phyloP scores from a whole-genome alignment of 352 stramenopile genomes.

The Halophytophthora batemanensis region DNA sequence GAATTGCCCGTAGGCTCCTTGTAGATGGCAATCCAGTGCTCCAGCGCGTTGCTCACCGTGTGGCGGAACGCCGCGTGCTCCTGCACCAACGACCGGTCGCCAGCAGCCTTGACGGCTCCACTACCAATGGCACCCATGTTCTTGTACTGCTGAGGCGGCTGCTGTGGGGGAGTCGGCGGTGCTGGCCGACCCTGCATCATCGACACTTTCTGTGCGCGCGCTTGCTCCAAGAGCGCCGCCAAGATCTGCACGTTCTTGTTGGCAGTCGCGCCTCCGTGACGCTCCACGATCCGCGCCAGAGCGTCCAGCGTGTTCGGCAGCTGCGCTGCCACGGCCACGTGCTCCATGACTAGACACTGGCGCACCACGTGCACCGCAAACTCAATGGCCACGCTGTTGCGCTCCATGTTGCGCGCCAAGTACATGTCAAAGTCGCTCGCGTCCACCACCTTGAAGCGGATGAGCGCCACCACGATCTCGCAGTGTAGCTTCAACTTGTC shows the following conservation, averaged over 20 bases:
- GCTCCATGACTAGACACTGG: slow-evolving; percentile 90
- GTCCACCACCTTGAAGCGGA: slow-evolving; percentile 93
- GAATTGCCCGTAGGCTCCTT: slow-evolving; percentile 91
- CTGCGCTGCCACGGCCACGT: slow-evolving; percentile 88
- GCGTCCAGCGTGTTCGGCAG: slow-evolving; percentile 93
- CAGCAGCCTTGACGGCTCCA: slow-evolving; percentile 23
- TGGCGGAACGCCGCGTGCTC: slow-evolving; percentile 82
- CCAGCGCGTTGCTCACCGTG: slow-evolving; percentile 91
- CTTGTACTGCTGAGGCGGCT: slow-evolving; percentile 26
- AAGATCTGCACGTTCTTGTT: slow-evolving; percentile 89
- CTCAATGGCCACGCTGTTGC: slow-evolving; percentile 94
- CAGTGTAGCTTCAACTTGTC: slow-evolving; percentile 95
- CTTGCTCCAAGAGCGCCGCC: slow-evolving; percentile 73
- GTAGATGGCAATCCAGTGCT: slow-evolving; percentile 98
- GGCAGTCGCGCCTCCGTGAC: slow-evolving; percentile 55
- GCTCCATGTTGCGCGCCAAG: slow-evolving; percentile 93
- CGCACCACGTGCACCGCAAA: slow-evolving; percentile 96
- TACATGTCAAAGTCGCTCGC: slow-evolving; percentile 94
- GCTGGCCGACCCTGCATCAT: slow-evolving; percentile 21
- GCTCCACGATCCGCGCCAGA: slow-evolving; percentile 82
- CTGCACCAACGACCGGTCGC: slow-evolving; percentile 50
- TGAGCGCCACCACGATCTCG: slow-evolving; percentile 93
- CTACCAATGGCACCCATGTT: slow-evolving; percentile 59
- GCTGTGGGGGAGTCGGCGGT: slow-evolving; percentile 12
- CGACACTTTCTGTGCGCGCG: slow-evolving; percentile 49